A percentile compares a stretch with the other conserved stretches of the same genome.
Evolutionary conservation across 148 eudicot genomes (phyloP).

Genomic region (Diospyros lotus): DNA sequence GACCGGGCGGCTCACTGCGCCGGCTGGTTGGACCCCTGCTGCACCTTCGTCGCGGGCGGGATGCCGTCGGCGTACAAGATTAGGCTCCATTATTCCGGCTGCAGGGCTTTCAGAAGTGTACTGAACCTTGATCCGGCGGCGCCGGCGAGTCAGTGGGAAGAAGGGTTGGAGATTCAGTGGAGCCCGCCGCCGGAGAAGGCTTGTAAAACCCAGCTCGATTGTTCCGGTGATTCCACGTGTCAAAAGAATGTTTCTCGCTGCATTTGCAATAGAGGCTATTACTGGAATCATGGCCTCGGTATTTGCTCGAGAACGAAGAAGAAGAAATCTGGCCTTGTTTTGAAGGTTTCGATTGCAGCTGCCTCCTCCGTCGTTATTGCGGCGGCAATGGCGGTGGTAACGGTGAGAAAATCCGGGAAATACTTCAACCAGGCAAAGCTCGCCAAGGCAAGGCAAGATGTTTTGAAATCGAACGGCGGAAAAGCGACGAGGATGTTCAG

Average conservation of each 20-base stretch:
- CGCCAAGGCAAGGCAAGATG: slow-evolving; percentile 33
- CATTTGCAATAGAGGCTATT: slow-evolving; percentile 24
- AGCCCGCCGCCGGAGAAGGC: slow-evolving; percentile 28
- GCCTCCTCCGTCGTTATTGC: slow-evolving; percentile 17
- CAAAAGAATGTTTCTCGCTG: slow-evolving; percentile 24
- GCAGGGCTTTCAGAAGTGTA: slow-evolving; percentile 41
- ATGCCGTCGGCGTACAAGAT: slow-evolving; percentile 44
- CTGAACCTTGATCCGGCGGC: slow-evolving; percentile 25
- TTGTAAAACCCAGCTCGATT: slow-evolving; percentile 29
- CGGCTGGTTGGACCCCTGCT: slow-evolving; percentile 28
- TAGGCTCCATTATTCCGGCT: slow-evolving; percentile 36
- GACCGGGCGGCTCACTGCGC: slow-evolving; percentile 28
- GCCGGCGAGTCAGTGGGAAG: slow-evolving; percentile 33
- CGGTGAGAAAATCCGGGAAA: slow-evolving; percentile 21
- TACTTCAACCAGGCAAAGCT: slow-evolving; percentile 21
- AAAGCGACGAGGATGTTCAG: slow-evolving; percentile 35
- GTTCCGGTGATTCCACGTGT: slow-evolving; percentile 33
- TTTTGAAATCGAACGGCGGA: slow-evolving; percentile 25
- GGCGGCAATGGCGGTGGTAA: slow-evolving; percentile 14
- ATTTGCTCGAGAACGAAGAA: slow-evolving; percentile 24
- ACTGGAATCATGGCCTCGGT: slow-evolving; percentile 26
- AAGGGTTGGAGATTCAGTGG: slow-evolving; percentile 48
- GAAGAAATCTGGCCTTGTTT: slow-evolving; percentile 8
- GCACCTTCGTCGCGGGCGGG: slow-evolving; percentile 48
- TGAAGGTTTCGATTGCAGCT: slow-evolving; percentile 25